A percentile compares a stretch with the other conserved stretches of the same genome.
These are phyloP conservation scores for Eurotiales sp. DNA, from an alignment of 2,329 filamentous ascomycete genomes.

Conservation along the genomic window DNA sequence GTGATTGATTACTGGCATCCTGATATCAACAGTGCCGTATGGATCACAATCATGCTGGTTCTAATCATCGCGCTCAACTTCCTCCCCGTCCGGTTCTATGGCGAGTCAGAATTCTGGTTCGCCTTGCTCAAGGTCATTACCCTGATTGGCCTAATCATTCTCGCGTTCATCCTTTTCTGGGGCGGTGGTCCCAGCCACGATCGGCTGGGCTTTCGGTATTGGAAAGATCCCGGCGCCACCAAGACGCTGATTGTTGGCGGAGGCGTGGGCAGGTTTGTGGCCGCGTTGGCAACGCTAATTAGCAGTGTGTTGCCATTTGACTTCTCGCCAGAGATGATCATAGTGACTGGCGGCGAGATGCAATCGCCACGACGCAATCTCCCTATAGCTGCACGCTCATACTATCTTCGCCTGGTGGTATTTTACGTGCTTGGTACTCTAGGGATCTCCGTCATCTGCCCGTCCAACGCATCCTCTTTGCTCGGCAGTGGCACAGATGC, in stretches of 20 bases:
- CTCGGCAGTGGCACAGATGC: too few relatives aligned
- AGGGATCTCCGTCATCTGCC: constrained; percentile 55
- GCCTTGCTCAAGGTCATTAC: constrained; percentile 50
- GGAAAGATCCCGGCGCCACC: constrained; percentile 45
- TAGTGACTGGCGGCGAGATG: constrained; percentile 57
- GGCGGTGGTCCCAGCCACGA: constrained; percentile 48
- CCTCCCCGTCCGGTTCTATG: constrained; percentile 37
- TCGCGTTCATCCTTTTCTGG: constrained; percentile 54
- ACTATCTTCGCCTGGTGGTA: constrained; percentile 58
- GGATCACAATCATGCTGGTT: constrained; percentile 55
- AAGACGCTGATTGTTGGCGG: constrained; percentile 51
- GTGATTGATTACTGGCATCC: constrained; percentile 53
- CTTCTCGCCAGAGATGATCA: constrained; percentile 54
- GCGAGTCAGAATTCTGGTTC: constrained; percentile 54
- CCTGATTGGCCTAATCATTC: constrained; percentile 48
- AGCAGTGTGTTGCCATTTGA: too few relatives aligned
- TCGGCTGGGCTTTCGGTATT: constrained; percentile 51
- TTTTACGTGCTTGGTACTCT: constrained; percentile 58
- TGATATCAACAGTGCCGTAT: constrained; percentile 51
- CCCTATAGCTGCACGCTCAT: constrained; percentile 55
- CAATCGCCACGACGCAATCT: constrained; percentile 54
- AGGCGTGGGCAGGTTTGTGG: constrained; percentile 47
- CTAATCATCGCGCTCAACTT: constrained; percentile 18
- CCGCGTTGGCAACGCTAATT: constrained; percentile 53
- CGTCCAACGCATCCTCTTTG: too few relatives aligned